Percentiles rank a stretch among this genome's conserved stretches.
These are phyloP conservation scores for Clarkia xantiana DNA, from an alignment of 345 rosid species.

Conservation along the genomic window DNA sequence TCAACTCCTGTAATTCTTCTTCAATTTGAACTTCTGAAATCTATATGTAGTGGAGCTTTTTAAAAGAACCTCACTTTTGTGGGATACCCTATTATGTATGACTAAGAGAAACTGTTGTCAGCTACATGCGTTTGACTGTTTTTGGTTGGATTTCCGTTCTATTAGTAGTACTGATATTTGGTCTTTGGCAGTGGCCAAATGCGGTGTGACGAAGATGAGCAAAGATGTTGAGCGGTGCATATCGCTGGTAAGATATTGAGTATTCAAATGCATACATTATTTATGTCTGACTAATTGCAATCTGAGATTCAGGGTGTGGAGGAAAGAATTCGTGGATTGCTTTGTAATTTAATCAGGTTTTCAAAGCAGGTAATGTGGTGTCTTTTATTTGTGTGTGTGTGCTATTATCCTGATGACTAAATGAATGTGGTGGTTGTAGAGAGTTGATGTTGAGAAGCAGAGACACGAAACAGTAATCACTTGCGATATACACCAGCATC, in stretches of 20 bases:
- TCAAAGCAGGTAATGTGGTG: slow-evolving; percentile 55
- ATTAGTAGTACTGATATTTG: slow-evolving; percentile 7
- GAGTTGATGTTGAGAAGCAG: slow-evolving; percentile 72
- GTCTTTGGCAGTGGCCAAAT: slow-evolving; percentile 56
- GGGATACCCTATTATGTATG: too few species aligned
- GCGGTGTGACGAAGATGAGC: slow-evolving; percentile 61
- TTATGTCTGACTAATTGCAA: slow-evolving; percentile 1
- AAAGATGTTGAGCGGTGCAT: slow-evolving; percentile 80
- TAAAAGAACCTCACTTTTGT: too few species aligned
- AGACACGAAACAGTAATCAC: slow-evolving; percentile 54
- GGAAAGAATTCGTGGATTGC: slow-evolving; percentile 81
- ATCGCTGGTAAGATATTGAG: slow-evolving; percentile 60
- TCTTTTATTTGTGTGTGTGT: too few species aligned
- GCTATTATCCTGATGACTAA: slow-evolving; percentile 5
- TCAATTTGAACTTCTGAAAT: too few species aligned
- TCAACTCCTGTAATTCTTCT: too few species aligned
- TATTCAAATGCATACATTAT: not conserved
- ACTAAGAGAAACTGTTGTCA: too few species aligned
- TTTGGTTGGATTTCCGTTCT: not conserved
- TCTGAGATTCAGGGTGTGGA: slow-evolving; percentile 52
- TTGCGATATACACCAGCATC: slow-evolving; percentile 66
- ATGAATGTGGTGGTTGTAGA: slow-evolving; percentile 24
- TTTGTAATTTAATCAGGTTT: slow-evolving; percentile 58
- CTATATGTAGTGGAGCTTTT: too few species aligned
- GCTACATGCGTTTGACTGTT: not conserved